Percentiles rank a stretch among this genome's conserved stretches.
Conservation (phyloP, 2,329 filamentous ascomycete species). For the Colletotrichum coccodes region DNA sequence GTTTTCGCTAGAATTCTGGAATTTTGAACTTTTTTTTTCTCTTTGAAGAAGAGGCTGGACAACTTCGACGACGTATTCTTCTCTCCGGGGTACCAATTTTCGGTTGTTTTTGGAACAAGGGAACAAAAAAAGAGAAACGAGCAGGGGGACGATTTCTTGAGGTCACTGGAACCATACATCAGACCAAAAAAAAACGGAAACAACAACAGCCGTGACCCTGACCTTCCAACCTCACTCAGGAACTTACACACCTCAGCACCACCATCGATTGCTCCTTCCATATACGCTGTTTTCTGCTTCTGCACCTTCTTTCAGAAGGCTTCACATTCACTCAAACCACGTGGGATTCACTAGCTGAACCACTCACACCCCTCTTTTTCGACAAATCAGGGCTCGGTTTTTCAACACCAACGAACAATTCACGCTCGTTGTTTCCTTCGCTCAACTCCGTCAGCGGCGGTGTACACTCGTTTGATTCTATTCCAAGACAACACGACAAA, state of each 20-base stretch:
- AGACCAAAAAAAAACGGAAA: slow-evolving; percentile 14
- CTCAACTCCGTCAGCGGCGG: slow-evolving; percentile 26
- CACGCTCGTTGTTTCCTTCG: slow-evolving; percentile 27
- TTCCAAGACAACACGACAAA: slow-evolving; percentile 6
- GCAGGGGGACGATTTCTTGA: not conserved
- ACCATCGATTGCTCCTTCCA: slow-evolving; percentile 8
- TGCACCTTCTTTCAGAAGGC: slow-evolving; percentile 1
- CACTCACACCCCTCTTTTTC: not conserved
- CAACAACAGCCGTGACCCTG: slow-evolving; percentile 21
- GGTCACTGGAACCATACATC: not conserved
- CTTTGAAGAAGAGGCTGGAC: slow-evolving; percentile 25
- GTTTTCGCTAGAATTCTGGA: slow-evolving; percentile 14
- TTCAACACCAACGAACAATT: not conserved
- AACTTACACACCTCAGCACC: slow-evolving; percentile 13
- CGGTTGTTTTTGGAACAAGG: not conserved
- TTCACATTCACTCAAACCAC: slow-evolving; percentile 8
- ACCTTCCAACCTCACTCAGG: slow-evolving; percentile 23
- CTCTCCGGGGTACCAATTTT: not conserved
- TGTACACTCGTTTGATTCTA: slow-evolving; percentile 21
- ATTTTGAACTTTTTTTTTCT: slow-evolving; percentile 16
- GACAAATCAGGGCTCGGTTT: not conserved
- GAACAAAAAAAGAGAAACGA: not conserved
- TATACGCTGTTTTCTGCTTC: slow-evolving; percentile 4
- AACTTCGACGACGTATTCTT: not conserved
- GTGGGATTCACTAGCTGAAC: slow-evolving; percentile 20